A percentile compares a stretch with the other conserved stretches of the same genome.
Conservation (phyloP, 2,329 filamentous ascomycete species). For the Rhinocladiella mackenziei region DNA sequence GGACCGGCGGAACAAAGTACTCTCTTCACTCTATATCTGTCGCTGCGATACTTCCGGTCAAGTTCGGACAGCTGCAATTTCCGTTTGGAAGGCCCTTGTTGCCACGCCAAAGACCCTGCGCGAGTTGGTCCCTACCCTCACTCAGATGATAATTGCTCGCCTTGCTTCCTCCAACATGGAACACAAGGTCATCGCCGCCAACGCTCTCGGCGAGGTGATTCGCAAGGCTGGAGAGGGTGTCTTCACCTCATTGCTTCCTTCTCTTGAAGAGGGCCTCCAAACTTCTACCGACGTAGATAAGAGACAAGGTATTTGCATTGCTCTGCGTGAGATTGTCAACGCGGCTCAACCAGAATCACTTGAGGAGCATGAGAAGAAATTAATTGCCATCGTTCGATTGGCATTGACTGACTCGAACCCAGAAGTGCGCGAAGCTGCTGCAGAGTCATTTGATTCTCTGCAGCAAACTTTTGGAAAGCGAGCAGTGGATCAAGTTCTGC, state of each 20-base stretch:
- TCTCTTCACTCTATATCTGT: constrained; percentile 96
- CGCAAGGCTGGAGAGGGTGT: constrained; percentile 95
- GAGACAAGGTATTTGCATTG: constrained; percentile 95
- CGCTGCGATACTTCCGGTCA: constrained; percentile 92
- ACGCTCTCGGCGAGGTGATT: constrained; percentile 92
- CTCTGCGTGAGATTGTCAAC: constrained; percentile 85
- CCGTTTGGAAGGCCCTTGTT: constrained; percentile 95
- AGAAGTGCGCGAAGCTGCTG: constrained; percentile 90
- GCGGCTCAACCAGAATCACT: constrained; percentile 84
- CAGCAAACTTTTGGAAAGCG: constrained; percentile 92
- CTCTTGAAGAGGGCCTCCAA: constrained; percentile 84
- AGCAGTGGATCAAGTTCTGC: constrained; percentile 91
- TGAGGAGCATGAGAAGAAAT: constrained; percentile 89
- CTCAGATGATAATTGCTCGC: constrained; percentile 88
- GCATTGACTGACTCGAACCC: constrained; percentile 85
- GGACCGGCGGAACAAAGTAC: constrained; percentile 92
- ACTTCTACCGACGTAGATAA: constrained; percentile 86
- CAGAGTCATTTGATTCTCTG: constrained; percentile 92
- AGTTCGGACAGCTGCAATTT: constrained; percentile 82
- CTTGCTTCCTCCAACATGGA: constrained; percentile 96
- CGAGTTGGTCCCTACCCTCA: constrained; percentile 90
- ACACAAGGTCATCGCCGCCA: constrained; percentile 97
- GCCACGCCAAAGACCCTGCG: constrained; percentile 88
- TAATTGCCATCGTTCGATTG: constrained; percentile 89
- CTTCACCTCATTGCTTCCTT: constrained; percentile 79